These are phyloP conservation scores for Berberis vulgaris DNA, from an alignment of 164 flowering plant species.

Conservation along the genomic window DNA sequence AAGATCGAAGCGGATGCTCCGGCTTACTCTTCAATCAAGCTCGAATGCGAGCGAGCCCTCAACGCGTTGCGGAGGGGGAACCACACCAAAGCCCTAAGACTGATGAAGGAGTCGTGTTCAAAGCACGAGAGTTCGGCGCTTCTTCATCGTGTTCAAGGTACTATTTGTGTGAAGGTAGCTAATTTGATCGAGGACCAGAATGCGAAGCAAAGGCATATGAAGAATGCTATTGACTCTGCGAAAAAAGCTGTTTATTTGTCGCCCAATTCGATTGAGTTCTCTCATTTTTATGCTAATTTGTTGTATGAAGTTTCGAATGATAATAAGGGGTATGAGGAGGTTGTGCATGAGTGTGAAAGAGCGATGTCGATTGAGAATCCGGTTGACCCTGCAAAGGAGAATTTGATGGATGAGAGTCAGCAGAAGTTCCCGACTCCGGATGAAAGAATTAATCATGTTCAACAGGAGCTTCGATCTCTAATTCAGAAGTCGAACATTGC, in stretches of 20 bases:
- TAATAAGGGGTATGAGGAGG: slow-evolving; percentile 68
- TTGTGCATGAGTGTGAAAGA: slow-evolving; percentile 73
- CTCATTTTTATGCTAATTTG: slow-evolving; percentile 79
- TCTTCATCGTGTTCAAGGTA: slow-evolving; percentile 70
- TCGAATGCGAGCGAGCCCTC: slow-evolving; percentile 79
- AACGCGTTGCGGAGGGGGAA: slow-evolving; percentile 73
- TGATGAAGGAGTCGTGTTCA: slow-evolving; percentile 59
- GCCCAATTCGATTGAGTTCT: slow-evolving; percentile 73
- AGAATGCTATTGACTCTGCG: slow-evolving; percentile 64
- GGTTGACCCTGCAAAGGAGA: slow-evolving; percentile 80
- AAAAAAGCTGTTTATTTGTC: slow-evolving; percentile 49
- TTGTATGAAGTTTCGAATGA: slow-evolving; percentile 67
- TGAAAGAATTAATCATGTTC: slow-evolving; percentile 54
- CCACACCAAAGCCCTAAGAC: slow-evolving; percentile 73
- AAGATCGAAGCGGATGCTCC: slow-evolving; percentile 12
- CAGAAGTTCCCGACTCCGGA: slow-evolving; percentile 45
- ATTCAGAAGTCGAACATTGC: slow-evolving; percentile 75
- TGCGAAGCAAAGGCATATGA: slow-evolving; percentile 55
- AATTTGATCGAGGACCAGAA: slow-evolving; percentile 60
- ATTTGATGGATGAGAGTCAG: slow-evolving; percentile 76
- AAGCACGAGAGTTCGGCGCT: slow-evolving; percentile 43
- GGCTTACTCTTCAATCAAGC: slow-evolving; percentile 33
- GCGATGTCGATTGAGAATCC: slow-evolving; percentile 65
- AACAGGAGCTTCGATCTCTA: slow-evolving; percentile 52
- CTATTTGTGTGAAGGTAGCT: slow-evolving; percentile 65